A percentile compares a stretch with the other conserved stretches of the same genome.
phyloP scores from a whole-genome alignment of 441 rosid species.

The Euphorbia schlechtendalii region DNA sequence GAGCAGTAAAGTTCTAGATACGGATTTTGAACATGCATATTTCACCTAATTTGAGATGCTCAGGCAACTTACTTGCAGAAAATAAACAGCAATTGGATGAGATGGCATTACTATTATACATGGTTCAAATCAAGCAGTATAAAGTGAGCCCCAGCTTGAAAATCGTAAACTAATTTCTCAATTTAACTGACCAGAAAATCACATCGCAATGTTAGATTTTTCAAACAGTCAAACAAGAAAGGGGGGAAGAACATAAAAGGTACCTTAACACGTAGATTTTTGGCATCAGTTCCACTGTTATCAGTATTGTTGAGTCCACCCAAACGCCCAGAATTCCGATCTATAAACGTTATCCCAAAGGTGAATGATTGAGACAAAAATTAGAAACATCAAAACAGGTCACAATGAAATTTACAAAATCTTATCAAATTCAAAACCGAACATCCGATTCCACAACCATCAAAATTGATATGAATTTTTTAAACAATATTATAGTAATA shows the following conservation, averaged over 20 bases:
- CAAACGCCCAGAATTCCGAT: slow-evolving; percentile 55
- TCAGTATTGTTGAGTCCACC: slow-evolving; percentile 53
- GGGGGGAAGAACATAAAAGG: neutral
- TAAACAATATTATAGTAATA: neutral
- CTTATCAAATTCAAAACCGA: slow-evolving; percentile 13
- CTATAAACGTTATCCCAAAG: slow-evolving; percentile 28
- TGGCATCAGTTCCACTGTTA: slow-evolving; percentile 50
- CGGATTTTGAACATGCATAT: neutral
- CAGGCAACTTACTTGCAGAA: neutral
- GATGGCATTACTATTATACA: too few species aligned
- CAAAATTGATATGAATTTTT: neutral
- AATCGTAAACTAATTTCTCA: neutral
- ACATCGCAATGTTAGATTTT: neutral
- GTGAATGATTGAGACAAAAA: neutral
- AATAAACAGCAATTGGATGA: neutral
- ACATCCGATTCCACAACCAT: neutral
- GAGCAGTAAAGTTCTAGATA: neutral
- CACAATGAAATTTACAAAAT: neutral
- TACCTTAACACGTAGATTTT: slow-evolving; percentile 91
- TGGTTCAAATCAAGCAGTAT: too few species aligned
- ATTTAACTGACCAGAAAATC: neutral
- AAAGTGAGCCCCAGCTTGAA: neutral
- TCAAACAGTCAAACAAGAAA: neutral
- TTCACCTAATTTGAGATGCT: neutral
- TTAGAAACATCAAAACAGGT: slow-evolving; percentile 1